Percentiles rank a stretch among this genome's conserved stretches.
Evolutionary conservation across 768 basidiomycete genomes (phyloP).

Genomic region (Mycena galericulata): DNA sequence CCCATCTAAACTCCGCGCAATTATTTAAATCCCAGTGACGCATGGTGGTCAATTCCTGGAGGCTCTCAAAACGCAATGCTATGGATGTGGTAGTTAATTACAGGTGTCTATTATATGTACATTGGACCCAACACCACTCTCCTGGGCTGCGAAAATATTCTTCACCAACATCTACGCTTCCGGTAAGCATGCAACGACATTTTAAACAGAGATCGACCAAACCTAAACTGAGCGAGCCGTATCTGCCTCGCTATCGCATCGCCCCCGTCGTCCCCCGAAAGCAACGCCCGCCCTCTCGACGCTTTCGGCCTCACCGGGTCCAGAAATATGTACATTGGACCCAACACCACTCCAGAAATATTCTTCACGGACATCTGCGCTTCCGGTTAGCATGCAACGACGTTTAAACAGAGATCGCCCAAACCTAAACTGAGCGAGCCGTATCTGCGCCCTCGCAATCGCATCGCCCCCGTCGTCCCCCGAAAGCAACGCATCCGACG

Average conservation of each 20-base stretch:
- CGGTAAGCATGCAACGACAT: not conserved
- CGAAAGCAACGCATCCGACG: not conserved
- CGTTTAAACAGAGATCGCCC: not conserved
- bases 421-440: constrained; percentile 27
- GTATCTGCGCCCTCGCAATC: constrained; percentile 16
- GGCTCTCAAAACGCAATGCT: too few species aligned
- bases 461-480: constrained; percentile 15
- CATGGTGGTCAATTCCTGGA: too few species aligned
- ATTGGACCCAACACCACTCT: too few species aligned
- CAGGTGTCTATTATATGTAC: too few species aligned
- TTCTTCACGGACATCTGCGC: constrained; percentile 16
- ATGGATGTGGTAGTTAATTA: too few species aligned
- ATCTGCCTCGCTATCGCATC: constrained; percentile 16
- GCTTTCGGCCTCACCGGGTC: too few species aligned
- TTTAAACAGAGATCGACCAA: not conserved
- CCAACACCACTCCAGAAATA: not conserved
- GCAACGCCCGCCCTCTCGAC: not conserved
- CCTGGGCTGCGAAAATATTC: not conserved
- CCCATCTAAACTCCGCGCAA: too few species aligned
- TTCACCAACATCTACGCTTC: constrained; percentile 15
- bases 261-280: constrained; percentile 4
- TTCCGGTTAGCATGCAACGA: not conserved
- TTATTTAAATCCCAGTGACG: too few species aligned
- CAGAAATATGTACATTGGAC: constrained; percentile 18
- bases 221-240: constrained; percentile 30